These are phyloP conservation scores for Cryptosporidium bovis DNA, from an alignment of 169 alveolate genomes.

Conservation along the genomic window DNA sequence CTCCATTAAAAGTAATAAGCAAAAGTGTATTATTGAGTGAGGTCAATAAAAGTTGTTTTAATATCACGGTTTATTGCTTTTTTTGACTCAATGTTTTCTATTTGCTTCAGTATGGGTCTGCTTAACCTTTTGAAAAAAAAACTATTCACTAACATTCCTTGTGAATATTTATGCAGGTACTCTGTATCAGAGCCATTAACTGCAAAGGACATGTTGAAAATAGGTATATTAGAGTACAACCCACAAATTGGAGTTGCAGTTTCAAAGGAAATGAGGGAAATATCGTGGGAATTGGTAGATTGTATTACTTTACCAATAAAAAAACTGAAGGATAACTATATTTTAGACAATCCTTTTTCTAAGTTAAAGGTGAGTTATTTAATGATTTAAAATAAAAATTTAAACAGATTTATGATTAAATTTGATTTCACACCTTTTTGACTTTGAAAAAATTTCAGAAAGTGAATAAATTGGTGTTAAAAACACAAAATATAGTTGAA, in stretches of 20 bases:
- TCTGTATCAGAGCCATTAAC: slow-evolving; percentile 33
- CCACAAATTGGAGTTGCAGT: slow-evolving; percentile 24
- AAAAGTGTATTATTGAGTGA: too few relatives aligned
- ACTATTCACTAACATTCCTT: not conserved
- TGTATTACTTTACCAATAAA: slow-evolving; percentile 22
- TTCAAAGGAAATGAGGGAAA: slow-evolving; percentile 12
- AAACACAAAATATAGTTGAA: not conserved
- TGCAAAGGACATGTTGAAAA: slow-evolving; percentile 15
- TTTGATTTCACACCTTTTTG: not conserved
- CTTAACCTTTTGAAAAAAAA: not conserved
- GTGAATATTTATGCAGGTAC: slow-evolving; percentile 6
- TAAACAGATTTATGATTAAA: not conserved
- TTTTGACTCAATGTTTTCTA: not conserved
- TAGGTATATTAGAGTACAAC: slow-evolving; percentile 10
- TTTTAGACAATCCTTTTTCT: slow-evolving; percentile 11
- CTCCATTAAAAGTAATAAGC: too few relatives aligned
- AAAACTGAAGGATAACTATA: slow-evolving; percentile 4
- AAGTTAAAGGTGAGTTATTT: slow-evolving; percentile 12
- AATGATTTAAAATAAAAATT: not conserved
- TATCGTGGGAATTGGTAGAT: slow-evolving; percentile 58
- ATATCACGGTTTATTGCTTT: not conserved
- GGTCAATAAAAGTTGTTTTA: not conserved
- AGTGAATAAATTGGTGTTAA: slow-evolving; percentile 6
- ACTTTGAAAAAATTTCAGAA: not conserved
- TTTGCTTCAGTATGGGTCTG: too few relatives aligned